Evolutionary conservation across 805 yeast species (phyloP).

Genomic region (Candida multigemmis): DNA sequence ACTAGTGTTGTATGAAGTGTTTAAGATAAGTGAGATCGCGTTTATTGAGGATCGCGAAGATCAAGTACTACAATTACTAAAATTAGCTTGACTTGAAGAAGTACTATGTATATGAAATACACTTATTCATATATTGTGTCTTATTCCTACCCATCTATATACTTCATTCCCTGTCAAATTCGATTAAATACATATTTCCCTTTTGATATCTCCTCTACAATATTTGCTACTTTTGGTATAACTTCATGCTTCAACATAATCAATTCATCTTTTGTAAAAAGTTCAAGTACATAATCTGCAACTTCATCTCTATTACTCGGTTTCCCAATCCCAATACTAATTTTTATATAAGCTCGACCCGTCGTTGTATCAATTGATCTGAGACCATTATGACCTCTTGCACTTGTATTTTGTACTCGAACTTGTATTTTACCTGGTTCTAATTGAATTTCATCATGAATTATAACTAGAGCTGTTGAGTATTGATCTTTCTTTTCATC

Average conservation of each 20-base stretch:
- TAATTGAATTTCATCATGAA: slow-evolving; percentile 74
- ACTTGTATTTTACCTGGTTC: slow-evolving; percentile 59
- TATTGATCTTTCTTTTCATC: slow-evolving; percentile 8
- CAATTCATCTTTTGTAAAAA: slow-evolving; percentile 38
- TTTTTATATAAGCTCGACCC: slow-evolving; percentile 49
- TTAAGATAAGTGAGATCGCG: too few species aligned
- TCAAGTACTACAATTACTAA: too few species aligned
- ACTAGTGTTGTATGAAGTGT: too few species aligned
- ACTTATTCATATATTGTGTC: background rate
- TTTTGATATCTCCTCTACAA: slow-evolving; percentile 2
- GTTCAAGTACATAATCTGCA: slow-evolving; percentile 59
- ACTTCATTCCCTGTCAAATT: too few species aligned
- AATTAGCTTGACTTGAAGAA: too few species aligned
- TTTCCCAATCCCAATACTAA: slow-evolving; percentile 74
- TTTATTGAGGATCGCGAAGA: too few species aligned
- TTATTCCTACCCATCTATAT: background rate
- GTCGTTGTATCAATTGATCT: slow-evolving; percentile 40
- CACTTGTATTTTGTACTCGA: slow-evolving; percentile 49
- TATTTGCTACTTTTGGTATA: slow-evolving; percentile 22
- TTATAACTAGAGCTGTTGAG: slow-evolving; percentile 39
- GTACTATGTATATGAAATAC: background rate
- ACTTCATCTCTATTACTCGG: slow-evolving; percentile 37
- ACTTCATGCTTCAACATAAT: slow-evolving; percentile 29
- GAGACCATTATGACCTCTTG: slow-evolving; percentile 83
- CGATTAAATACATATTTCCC: too few species aligned